Conservation (phyloP, 1,139 yeast genomes). For the Scheffersomyces segobiensis region DNA sequence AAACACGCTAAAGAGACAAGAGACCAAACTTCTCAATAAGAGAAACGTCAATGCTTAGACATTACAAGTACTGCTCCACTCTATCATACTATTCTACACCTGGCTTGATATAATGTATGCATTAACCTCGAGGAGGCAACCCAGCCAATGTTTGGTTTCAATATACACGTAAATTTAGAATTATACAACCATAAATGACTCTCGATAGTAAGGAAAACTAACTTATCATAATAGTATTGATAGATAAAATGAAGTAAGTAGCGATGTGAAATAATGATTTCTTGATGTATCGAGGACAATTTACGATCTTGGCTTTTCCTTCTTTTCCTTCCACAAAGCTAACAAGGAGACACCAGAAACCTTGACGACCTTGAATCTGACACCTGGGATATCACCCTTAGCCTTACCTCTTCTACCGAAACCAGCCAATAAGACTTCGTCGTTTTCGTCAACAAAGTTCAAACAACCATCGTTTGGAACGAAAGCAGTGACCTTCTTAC, state of each 20-base stretch:
- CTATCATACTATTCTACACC: not conserved
- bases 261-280: not conserved
- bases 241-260: not conserved
- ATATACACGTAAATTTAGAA: constrained; percentile 22
- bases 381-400: constrained; percentile 99
- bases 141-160: constrained; percentile 9
- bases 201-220: not conserved
- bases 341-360: constrained; percentile 99
- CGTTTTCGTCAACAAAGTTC: constrained; percentile 99
- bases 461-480: constrained; percentile 99
- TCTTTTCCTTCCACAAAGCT: constrained; percentile 99
- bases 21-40: not conserved
- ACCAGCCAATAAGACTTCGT: constrained; percentile 99
- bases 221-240: not conserved
- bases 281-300: constrained; percentile 10
- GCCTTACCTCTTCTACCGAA: constrained; percentile 99
- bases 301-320: constrained; percentile 99
- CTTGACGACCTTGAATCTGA: constrained; percentile 99
- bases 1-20: not conserved
- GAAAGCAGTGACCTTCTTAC: constrained; percentile 99
- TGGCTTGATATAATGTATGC: constrained; percentile 15
- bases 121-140: constrained; percentile 12
- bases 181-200: not conserved
- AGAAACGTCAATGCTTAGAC: not conserved
- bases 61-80: no score